Conservation (phyloP, 1,139 yeast genomes). For the Geotrichum klebahnii region DNA sequence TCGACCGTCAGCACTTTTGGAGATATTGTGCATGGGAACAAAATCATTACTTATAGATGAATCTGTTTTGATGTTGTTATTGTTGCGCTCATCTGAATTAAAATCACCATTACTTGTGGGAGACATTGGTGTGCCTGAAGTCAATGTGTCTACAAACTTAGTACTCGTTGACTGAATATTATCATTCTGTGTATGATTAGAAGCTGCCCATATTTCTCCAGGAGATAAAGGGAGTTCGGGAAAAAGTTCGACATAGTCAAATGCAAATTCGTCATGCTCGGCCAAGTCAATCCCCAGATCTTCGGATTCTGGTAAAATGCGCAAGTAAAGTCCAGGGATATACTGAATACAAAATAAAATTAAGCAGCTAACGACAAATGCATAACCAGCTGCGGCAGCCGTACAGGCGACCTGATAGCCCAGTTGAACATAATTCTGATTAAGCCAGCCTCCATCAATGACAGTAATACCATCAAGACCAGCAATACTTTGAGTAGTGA, state of each 20-base stretch:
- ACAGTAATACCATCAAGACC: conserved; percentile 22
- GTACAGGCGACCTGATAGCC: conserved; percentile 50
- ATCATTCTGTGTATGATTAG: neutral
- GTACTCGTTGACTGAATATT: neutral
- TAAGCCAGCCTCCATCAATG: conserved; percentile 49
- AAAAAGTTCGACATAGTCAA: conserved; percentile 49
- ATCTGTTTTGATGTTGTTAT: too few relatives aligned
- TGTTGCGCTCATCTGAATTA: too few relatives aligned
- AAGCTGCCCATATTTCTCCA: neutral
- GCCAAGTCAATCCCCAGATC: conserved; percentile 49
- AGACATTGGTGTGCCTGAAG: too few relatives aligned
- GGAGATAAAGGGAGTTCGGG: conserved; percentile 28
- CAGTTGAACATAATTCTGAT: conserved; percentile 48
- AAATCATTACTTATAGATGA: too few relatives aligned
- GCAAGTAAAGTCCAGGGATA: conserved; percentile 48
- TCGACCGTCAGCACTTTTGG: too few relatives aligned
- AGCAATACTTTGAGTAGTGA: conserved; percentile 30
- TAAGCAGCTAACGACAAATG: conserved; percentile 42
- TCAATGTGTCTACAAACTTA: neutral
- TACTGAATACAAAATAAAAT: conserved; percentile 45
- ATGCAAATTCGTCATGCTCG: conserved; percentile 53
- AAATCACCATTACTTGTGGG: too few relatives aligned
- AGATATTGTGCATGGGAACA: too few relatives aligned
- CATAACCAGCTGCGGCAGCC: conserved; percentile 44
- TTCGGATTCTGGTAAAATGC: conserved; percentile 44